These are phyloP conservation scores for Chaetoceros muelleri DNA, from an alignment of 108 stramenopile species.

Conservation along the genomic window DNA sequence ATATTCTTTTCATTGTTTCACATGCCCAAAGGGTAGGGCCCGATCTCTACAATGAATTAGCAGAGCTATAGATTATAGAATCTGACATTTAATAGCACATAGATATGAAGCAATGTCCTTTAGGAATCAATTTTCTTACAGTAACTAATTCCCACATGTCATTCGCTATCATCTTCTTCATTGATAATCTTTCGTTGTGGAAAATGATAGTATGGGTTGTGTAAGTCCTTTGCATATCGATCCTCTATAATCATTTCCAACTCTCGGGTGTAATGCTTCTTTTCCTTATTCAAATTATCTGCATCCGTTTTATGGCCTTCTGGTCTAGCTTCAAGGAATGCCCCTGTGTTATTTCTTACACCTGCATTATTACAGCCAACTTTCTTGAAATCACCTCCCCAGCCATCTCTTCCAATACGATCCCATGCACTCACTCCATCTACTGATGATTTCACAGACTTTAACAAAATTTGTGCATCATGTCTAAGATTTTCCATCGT, in stretches of 20 bases:
- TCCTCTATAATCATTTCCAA: background rate
- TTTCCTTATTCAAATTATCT: background rate
- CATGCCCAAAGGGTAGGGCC: too few relatives aligned
- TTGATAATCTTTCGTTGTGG: background rate
- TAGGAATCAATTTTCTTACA: too few relatives aligned
- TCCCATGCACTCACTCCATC: background rate
- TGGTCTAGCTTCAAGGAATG: background rate
- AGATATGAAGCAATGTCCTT: too few relatives aligned
- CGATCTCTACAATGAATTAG: too few relatives aligned
- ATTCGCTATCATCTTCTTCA: background rate
- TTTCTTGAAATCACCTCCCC: background rate
- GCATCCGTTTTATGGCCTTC: background rate
- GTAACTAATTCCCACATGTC: too few relatives aligned
- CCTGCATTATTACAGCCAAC: background rate
- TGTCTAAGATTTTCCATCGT: slow-evolving; percentile 16
- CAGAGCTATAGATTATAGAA: too few relatives aligned
- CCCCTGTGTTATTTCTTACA: background rate
- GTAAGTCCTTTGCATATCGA: background rate
- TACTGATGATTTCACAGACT: background rate
- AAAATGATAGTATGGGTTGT: background rate
- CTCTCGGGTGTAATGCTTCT: background rate
- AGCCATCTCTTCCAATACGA: background rate
- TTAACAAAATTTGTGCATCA: slow-evolving; percentile 24
- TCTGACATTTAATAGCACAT: too few relatives aligned
- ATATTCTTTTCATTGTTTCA: too few relatives aligned